Evolutionary conservation across 805 yeast species (phyloP).

Genomic region (Myxozyma lipomycoides): DNA sequence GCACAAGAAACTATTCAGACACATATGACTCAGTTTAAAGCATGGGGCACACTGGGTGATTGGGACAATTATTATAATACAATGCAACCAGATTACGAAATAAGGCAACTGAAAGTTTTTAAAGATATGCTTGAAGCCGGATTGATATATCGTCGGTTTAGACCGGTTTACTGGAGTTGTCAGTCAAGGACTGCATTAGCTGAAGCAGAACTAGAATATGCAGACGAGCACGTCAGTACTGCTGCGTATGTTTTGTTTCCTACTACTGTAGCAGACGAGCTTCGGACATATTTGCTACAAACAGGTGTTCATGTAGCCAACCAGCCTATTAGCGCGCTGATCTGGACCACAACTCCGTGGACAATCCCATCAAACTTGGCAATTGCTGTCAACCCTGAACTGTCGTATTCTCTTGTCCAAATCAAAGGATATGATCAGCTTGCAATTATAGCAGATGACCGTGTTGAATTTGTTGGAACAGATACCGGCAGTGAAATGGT

Average conservation of each 20-base stretch:
- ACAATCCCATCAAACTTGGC: constrained; percentile 86
- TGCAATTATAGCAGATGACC: constrained; percentile 55
- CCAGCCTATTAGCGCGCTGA: constrained; percentile 36
- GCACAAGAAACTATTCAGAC: constrained; percentile 62
- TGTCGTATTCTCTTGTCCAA: constrained; percentile 54
- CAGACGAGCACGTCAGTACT: constrained; percentile 60
- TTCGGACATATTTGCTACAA: constrained; percentile 7
- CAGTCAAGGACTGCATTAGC: constrained; percentile 93
- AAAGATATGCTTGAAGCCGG: constrained; percentile 59
- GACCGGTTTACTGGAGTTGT: constrained; percentile 97
- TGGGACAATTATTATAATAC: constrained; percentile 74
- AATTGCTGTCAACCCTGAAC: constrained; percentile 59
- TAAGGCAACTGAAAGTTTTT: constrained; percentile 70
- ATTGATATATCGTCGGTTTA: constrained; percentile 74
- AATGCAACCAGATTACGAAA: constrained; percentile 64
- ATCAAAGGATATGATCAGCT: constrained; percentile 40
- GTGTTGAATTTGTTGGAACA: constrained; percentile 41
- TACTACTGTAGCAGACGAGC: constrained; percentile 35
- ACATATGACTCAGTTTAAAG: constrained; percentile 62
- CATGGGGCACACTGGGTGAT: constrained; percentile 79
- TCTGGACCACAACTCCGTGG: constrained; percentile 99
- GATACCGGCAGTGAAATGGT: neutral
- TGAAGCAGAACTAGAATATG: constrained; percentile 92
- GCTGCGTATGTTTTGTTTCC: constrained; percentile 72
- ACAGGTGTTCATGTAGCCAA: constrained; percentile 16